Evolutionary conservation across 2,329 filamentous ascomycete genomes (phyloP).

Genomic region (Boeremia exigua): DNA sequence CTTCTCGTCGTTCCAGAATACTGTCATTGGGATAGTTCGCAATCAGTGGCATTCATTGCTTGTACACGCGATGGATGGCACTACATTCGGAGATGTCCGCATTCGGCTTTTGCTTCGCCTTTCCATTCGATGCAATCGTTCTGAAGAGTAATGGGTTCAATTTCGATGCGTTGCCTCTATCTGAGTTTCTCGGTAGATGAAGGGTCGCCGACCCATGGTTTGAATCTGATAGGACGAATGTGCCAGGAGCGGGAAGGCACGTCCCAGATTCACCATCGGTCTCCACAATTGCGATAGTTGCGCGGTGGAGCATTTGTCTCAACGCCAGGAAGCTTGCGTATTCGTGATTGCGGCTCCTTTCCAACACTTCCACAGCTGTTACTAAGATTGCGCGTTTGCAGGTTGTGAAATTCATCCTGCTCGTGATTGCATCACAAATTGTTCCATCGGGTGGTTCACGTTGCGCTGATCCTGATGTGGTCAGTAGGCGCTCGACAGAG

Average conservation of each 20-base stretch:
- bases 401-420: neutral
- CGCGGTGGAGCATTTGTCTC: neutral
- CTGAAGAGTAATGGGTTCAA: neutral
- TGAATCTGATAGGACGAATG: neutral
- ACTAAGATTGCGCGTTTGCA: too few relatives aligned
- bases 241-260: constrained; percentile 6
- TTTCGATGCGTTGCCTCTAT: neutral
- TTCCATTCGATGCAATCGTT: neutral
- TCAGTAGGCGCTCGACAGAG: too few relatives aligned
- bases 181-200: neutral
- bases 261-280: constrained; percentile 11
- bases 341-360: neutral
- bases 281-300: constrained; percentile 17
- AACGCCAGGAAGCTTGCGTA: constrained; percentile 8
- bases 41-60: constrained; percentile 5
- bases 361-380: neutral
- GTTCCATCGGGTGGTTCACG: neutral
- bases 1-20: neutral
- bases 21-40: neutral
- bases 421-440: neutral
- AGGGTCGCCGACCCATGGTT: neutral
- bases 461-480: neutral
- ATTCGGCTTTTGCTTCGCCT: neutral
- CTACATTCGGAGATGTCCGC: neutral
- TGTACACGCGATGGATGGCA: constrained; percentile 3